These are phyloP conservation scores for Agrostemma githago DNA, from an alignment of 148 eudicot genomes.

Conservation along the genomic window DNA sequence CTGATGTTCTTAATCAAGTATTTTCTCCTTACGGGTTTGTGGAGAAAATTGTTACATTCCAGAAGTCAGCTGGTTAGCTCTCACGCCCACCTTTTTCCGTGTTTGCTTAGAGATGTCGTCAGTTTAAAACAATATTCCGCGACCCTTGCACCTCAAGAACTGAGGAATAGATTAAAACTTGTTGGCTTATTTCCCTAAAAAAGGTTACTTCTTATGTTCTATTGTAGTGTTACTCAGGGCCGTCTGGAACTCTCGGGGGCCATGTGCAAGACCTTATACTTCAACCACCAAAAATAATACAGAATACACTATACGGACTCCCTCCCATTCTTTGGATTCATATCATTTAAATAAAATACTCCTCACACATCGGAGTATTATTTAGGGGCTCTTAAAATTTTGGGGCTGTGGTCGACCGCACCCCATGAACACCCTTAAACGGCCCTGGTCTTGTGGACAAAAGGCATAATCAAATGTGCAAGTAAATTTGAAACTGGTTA, in stretches of 20 bases:
- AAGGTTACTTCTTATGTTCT: background rate
- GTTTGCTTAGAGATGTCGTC: constrained; percentile 9
- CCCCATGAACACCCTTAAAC: no score
- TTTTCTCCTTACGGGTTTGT: constrained; percentile 41
- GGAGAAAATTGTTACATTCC: constrained; percentile 45
- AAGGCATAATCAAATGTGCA: no score
- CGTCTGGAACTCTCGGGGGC: no score
- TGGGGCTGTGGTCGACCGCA: no score
- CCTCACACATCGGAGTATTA: no score
- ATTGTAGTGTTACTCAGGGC: background rate
- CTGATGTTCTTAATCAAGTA: constrained; percentile 43
- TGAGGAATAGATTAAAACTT: background rate
- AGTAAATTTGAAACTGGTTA: background rate
- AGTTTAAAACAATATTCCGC: background rate
- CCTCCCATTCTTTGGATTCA: no score
- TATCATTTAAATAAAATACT: no score
- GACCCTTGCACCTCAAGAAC: background rate
- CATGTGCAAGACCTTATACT: no score
- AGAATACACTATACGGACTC: no score
- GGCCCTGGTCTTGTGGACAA: background rate
- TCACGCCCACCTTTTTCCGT: background rate
- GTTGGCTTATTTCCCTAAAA: background rate
- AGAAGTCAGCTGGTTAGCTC: constrained; percentile 46
- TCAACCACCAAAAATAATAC: no score
- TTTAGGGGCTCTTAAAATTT: no score